Conservation (phyloP, 148 eudicot genomes). For the Vaccinium vitisidaea region DNA sequence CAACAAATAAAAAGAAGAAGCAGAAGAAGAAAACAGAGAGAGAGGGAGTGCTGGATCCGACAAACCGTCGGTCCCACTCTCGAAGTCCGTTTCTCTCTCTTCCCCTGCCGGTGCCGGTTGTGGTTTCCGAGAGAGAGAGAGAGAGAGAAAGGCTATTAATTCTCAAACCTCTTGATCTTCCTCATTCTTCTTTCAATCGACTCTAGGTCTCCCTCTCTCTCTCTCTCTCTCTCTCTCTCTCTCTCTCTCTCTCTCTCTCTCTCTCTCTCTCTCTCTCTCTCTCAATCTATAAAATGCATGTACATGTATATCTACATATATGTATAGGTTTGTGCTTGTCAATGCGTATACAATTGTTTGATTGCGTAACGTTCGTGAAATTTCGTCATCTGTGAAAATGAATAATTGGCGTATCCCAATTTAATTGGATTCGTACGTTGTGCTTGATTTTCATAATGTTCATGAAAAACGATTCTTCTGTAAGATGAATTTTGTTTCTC, state of each 20-base stretch:
- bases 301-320: background rate
- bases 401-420: background rate
- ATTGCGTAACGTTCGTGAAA: background rate
- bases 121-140: background rate
- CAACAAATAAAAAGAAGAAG: background rate
- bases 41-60: background rate
- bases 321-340: background rate
- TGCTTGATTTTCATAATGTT: background rate
- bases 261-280: background rate
- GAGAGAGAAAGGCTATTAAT: conserved; percentile 7
- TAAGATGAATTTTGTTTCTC: background rate
- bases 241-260: too few species aligned
- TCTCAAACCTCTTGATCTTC: background rate
- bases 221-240: background rate
- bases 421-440: background rate
- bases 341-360: background rate
- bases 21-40: background rate
- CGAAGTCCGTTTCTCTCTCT: background rate
- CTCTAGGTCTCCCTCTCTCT: background rate
- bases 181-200: background rate
- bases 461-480: background rate
- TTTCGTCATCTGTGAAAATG: background rate
- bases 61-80: conserved; percentile 1
- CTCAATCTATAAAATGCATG: background rate
- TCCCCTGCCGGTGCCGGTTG: background rate